Conservation (phyloP, 2,329 filamentous ascomycete species). For the Nannizzia gypsea region DNA sequence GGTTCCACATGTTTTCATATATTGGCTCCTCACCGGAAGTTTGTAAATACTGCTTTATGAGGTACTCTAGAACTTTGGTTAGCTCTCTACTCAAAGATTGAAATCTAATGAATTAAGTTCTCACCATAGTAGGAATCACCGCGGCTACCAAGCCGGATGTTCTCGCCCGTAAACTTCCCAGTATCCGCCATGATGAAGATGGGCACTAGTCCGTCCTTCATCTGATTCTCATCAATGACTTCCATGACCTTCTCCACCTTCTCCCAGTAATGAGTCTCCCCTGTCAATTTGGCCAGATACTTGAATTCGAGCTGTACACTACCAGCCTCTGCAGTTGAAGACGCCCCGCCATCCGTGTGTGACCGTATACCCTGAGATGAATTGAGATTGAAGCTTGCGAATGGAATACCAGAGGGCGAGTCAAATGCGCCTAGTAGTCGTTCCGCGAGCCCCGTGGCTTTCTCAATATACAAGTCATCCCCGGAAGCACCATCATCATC, state of each 20-base stretch:
- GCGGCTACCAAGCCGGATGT: slow-evolving; percentile 83
- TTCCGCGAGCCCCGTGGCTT: slow-evolving; percentile 84
- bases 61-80: slow-evolving; percentile 53
- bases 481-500: slow-evolving; percentile 61
- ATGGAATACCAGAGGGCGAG: slow-evolving; percentile 73
- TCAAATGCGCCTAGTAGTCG: slow-evolving; percentile 80
- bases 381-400: slow-evolving; percentile 77
- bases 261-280: slow-evolving; percentile 86
- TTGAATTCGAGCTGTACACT: slow-evolving; percentile 94
- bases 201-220: slow-evolving; percentile 71
- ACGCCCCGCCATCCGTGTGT: slow-evolving; percentile 74
- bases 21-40: slow-evolving; percentile 75
- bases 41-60: slow-evolving; percentile 96
- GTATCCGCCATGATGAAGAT: slow-evolving; percentile 76
- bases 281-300: slow-evolving; percentile 87
- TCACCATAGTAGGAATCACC: slow-evolving; percentile 86
- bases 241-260: slow-evolving; percentile 84
- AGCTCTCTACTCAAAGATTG: neutral
- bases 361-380: slow-evolving; percentile 65
- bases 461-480: slow-evolving; percentile 90
- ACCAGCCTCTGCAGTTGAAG: slow-evolving; percentile 86
- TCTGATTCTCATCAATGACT: slow-evolving; percentile 70
- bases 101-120: neutral
- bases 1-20: slow-evolving; percentile 87
- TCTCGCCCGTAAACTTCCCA: slow-evolving; percentile 68